Evolutionary conservation across 2,329 filamentous ascomycete genomes (phyloP).

Genomic region (Simplicillium aogashimaense): DNA sequence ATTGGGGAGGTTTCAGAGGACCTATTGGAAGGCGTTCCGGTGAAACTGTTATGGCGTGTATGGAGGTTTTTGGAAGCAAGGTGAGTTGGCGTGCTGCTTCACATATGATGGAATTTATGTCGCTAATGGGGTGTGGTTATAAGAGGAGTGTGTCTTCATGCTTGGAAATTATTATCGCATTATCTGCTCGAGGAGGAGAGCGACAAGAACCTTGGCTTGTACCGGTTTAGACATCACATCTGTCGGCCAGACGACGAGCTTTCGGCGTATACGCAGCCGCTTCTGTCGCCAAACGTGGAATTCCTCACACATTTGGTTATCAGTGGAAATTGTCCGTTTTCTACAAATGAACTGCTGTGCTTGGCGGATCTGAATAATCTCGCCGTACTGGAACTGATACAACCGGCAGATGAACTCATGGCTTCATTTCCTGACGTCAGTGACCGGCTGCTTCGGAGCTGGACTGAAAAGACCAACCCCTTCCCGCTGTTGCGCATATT

Average conservation of each 20-base stretch:
- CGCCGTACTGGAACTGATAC: slow-evolving; percentile 35
- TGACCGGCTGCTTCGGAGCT: slow-evolving; percentile 35
- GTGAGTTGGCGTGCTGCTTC: slow-evolving; percentile 15
- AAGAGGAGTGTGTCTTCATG: slow-evolving; percentile 27
- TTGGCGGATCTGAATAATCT: slow-evolving; percentile 34
- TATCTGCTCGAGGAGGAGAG: slow-evolving; percentile 19
- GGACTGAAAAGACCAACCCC: slow-evolving; percentile 27
- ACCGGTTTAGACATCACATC: slow-evolving; percentile 28
- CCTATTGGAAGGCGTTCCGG: slow-evolving; percentile 23
- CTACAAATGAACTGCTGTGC: slow-evolving; percentile 26
- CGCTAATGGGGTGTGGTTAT: background rate
- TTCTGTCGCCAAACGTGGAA: slow-evolving; percentile 23
- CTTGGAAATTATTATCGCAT: slow-evolving; percentile 28
- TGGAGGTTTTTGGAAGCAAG: slow-evolving; percentile 30
- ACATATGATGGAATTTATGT: background rate
- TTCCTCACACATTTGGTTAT: slow-evolving; percentile 32
- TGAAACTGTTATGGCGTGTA: slow-evolving; percentile 22
- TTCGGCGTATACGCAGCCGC: slow-evolving; percentile 23
- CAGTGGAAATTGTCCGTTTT: slow-evolving; percentile 23
- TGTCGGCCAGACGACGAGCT: slow-evolving; percentile 23
- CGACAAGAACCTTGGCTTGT: slow-evolving; percentile 24
- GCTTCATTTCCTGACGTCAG: slow-evolving; percentile 25
- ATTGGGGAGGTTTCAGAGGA: slow-evolving; percentile 22
- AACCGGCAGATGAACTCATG: slow-evolving; percentile 20
- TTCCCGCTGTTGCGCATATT: slow-evolving; percentile 38